Percentiles rank a stretch among this genome's conserved stretches.
phyloP scores from a whole-genome alignment of 176 grass and related monocot genomes.

The Musa itinerans region DNA sequence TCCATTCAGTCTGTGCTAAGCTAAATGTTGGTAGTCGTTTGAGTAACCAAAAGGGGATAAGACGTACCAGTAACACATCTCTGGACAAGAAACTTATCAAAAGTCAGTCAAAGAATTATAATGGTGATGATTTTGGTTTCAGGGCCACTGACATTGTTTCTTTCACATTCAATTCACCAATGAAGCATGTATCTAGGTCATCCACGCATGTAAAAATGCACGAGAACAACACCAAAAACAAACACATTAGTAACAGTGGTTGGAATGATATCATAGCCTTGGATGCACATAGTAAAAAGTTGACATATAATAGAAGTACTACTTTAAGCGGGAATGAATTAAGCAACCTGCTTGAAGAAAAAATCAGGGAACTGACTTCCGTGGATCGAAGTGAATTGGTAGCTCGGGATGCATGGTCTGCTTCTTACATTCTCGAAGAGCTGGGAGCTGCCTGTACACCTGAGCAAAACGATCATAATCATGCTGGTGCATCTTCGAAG shows the following conservation, averaged over 20 bases:
- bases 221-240: background rate
- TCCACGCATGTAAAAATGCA: background rate
- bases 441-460: background rate
- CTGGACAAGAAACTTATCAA: background rate
- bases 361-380: constrained; percentile 2
- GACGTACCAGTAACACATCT: background rate
- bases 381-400: background rate
- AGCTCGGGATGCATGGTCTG: background rate
- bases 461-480: background rate
- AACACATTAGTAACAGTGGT: background rate
- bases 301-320: background rate
- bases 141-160: constrained; percentile 10
- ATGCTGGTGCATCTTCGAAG: background rate
- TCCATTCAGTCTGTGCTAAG: background rate
- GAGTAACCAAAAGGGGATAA: background rate
- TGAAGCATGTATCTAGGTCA: background rate
- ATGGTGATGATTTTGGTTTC: background rate
- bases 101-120: background rate
- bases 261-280: background rate
- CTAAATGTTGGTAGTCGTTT: background rate
- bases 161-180: constrained; percentile 19
- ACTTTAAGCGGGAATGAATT: constrained; percentile 4
- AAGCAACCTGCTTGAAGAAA: constrained; percentile 14
- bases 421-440: constrained; percentile 11
- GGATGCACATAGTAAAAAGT: background rate